Percentiles rank a stretch among this genome's conserved stretches.
These are phyloP conservation scores for Gastrolobium bilobum DNA, from an alignment of 306 rosid species.

Conservation along the genomic window DNA sequence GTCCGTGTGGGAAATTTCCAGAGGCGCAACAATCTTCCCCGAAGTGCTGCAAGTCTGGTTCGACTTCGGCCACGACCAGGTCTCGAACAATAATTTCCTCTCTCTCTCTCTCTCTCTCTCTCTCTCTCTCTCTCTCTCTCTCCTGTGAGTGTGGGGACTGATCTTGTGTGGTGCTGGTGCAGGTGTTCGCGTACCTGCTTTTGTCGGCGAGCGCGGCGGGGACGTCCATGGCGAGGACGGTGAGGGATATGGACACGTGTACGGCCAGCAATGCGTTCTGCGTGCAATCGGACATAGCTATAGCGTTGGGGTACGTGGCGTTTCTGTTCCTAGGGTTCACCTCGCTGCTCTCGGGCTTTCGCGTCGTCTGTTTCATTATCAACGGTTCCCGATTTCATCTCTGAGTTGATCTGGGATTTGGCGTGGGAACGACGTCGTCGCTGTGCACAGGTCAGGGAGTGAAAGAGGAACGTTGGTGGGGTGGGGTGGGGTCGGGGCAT, in stretches of 20 bases:
- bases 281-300: conserved; percentile 75
- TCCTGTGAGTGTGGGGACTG: conserved; percentile 1
- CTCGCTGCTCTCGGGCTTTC: conserved; percentile 82
- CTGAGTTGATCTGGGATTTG: background rate
- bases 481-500: conserved; percentile 49
- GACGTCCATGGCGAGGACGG: conserved; percentile 70
- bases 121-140: background rate
- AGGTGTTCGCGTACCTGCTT: conserved; percentile 91
- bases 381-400: conserved; percentile 93
- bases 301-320: conserved; percentile 80
- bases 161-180: conserved; percentile 50
- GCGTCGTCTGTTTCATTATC: conserved; percentile 85
- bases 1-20: conserved; percentile 92
- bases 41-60: conserved; percentile 95
- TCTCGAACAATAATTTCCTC: conserved; percentile 38
- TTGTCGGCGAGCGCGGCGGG: conserved; percentile 95
- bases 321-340: conserved; percentile 90
- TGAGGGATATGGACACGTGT: conserved; percentile 75
- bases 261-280: conserved; percentile 72
- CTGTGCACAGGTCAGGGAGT: background rate
- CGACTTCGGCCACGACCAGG: conserved; percentile 99
- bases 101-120: background rate
- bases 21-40: conserved; percentile 84
- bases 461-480: conserved; percentile 35
- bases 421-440: conserved; percentile 49